phyloP scores from a whole-genome alignment of 2,329 filamentous ascomycete genomes.

The Botrytis fragariae region DNA sequence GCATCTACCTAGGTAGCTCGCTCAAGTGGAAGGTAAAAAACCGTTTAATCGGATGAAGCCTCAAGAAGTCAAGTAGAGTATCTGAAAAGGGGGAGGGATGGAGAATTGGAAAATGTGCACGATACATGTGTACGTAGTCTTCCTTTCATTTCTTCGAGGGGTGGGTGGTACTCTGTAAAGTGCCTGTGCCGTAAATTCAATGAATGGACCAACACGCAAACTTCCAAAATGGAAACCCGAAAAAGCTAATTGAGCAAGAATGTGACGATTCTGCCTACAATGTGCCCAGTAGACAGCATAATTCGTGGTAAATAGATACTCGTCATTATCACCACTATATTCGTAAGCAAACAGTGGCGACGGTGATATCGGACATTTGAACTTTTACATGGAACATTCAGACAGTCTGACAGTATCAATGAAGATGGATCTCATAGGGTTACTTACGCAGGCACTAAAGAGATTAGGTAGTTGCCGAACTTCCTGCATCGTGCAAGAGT shows the following conservation, averaged over 20 bases:
- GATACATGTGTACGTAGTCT: background rate
- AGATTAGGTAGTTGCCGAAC: background rate
- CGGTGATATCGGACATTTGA: background rate
- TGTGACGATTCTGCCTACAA: background rate
- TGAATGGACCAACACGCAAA: background rate
- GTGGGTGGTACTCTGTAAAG: background rate
- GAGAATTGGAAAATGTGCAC: background rate
- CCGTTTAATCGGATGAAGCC: background rate
- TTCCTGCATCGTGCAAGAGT: background rate
- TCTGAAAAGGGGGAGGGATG: background rate
- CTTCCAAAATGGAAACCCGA: background rate
- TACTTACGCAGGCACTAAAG: background rate
- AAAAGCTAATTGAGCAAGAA: background rate
- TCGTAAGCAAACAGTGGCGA: constrained; percentile 8
- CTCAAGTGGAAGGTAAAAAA: background rate
- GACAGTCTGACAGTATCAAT: background rate
- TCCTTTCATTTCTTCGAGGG: background rate
- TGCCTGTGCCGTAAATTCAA: background rate
- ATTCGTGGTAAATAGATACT: background rate
- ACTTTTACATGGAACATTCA: background rate
- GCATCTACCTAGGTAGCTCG: background rate
- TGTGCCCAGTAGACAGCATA: background rate
- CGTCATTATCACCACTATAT: constrained; percentile 8
- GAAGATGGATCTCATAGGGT: no score
- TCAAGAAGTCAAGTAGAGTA: background rate